Evolutionary conservation across 345 rosid genomes (phyloP).

Genomic region (thale cress (Arabidopsis thaliana)): TAIR10.1 NC_003075.7:13242001-13242500

Average conservation of each 20-base stretch:
- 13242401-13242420: background rate
- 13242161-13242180: background rate
- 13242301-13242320: background rate
- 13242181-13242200: constrained; percentile 20
- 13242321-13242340: background rate
- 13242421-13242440: background rate
- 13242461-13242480: background rate
- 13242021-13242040: background rate
- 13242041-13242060: background rate
- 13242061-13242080: background rate
- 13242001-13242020: background rate
- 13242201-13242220: background rate
- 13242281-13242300: background rate
- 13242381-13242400: background rate
- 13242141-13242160: constrained; percentile 8
- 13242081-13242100: background rate
- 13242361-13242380: background rate
- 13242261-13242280: background rate
- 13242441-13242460: background rate
- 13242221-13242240: background rate
- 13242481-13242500: background rate
- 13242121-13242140: constrained; percentile 9
- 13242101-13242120: background rate
- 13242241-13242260: background rate
- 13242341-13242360: background rate